Evolutionary conservation across 148 eudicot species (phyloP).

Genomic region (Fallopia convolvulus): DNA sequence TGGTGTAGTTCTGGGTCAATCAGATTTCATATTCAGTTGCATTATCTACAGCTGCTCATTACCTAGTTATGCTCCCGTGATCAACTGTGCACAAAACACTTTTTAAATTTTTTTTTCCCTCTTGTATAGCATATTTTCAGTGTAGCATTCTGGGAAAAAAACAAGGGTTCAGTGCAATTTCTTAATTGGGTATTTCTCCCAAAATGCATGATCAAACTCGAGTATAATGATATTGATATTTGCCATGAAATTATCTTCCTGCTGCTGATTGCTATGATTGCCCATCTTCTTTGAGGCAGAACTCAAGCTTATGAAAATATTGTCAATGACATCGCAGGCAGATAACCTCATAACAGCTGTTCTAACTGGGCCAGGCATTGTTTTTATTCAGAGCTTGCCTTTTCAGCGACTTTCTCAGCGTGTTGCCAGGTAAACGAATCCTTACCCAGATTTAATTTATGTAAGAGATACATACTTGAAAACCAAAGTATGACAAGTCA

Average conservation of each 20-base stretch:
- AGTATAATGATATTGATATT: too few relatives aligned
- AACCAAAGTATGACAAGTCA: background rate
- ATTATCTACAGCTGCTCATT: too few relatives aligned
- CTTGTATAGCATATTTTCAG: too few relatives aligned
- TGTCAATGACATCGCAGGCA: constrained; percentile 38
- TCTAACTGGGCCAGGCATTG: constrained; percentile 95
- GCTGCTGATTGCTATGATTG: background rate
- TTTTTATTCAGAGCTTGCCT: constrained; percentile 94
- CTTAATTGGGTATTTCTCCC: too few relatives aligned
- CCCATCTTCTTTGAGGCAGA: background rate
- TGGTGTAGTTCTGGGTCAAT: background rate
- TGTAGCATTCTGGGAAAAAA: too few relatives aligned
- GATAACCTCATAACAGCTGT: constrained; percentile 70
- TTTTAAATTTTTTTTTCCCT: too few relatives aligned
- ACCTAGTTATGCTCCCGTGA: too few relatives aligned
- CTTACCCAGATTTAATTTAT: background rate
- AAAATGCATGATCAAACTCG: too few relatives aligned
- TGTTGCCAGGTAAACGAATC: constrained; percentile 65
- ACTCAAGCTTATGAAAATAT: background rate
- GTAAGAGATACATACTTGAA: background rate
- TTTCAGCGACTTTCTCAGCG: constrained; percentile 89
- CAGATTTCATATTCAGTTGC: background rate
- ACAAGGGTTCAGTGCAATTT: too few relatives aligned
- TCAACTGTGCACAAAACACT: too few relatives aligned
- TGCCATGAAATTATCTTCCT: background rate